Percentiles rank a stretch among this genome's conserved stretches.
phyloP scores from a whole-genome alignment of 1,284 basidiomycete species.

The Mycosarcoma maydis region DNA sequence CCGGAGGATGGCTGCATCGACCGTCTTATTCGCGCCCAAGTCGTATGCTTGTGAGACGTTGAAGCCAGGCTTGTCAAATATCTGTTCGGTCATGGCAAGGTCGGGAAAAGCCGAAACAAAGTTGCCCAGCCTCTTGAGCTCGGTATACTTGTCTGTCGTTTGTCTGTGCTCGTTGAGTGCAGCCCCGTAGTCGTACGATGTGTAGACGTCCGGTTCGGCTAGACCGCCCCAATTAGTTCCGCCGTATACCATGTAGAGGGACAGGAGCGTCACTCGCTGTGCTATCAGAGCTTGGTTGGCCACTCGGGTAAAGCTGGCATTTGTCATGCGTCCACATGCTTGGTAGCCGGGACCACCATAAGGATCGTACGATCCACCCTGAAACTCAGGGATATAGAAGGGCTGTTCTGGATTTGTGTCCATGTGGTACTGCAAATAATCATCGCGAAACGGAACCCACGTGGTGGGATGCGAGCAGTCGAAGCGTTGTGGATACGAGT shows the following conservation, averaged over 20 bases:
- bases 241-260: constrained; percentile 76
- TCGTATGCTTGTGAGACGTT: constrained; percentile 21
- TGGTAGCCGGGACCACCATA: constrained; percentile 48
- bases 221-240: constrained; percentile 76
- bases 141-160: constrained; percentile 42
- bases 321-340: constrained; percentile 39
- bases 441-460: constrained; percentile 70
- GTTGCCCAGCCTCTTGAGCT: constrained; percentile 49
- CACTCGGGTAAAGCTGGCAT: constrained; percentile 40
- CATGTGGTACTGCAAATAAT: constrained; percentile 46
- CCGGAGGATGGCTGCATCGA: constrained; percentile 11
- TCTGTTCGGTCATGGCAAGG: constrained; percentile 40
- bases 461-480: constrained; percentile 76
- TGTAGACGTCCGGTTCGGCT: constrained; percentile 33
- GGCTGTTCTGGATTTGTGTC: constrained; percentile 72
- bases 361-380: constrained; percentile 64
- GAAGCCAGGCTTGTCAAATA: constrained; percentile 20
- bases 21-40: constrained; percentile 3
- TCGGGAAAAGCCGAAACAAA: constrained; percentile 48
- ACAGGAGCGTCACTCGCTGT: constrained; percentile 44
- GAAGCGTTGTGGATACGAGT: constrained; percentile 76
- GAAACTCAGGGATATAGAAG: constrained; percentile 75
- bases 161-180: constrained; percentile 45
- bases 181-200: constrained; percentile 69
- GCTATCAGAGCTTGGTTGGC: constrained; percentile 37